These are phyloP conservation scores for Penicillium sp. DNA, from an alignment of 2,329 filamentous ascomycete species.

Conservation along the genomic window DNA sequence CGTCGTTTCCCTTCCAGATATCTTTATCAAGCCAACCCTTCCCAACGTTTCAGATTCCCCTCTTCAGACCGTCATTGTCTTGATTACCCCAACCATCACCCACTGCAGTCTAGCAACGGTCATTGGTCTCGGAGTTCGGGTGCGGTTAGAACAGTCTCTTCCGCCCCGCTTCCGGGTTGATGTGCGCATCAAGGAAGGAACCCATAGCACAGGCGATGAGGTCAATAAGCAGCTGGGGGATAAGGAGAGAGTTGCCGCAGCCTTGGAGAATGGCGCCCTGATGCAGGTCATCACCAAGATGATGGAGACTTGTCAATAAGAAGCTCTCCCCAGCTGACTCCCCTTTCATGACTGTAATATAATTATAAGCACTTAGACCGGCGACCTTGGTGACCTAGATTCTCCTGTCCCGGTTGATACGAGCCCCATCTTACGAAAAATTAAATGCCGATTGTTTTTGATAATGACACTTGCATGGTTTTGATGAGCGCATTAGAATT, in stretches of 20 bases:
- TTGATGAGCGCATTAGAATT: constrained; percentile 22
- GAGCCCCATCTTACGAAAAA: neutral
- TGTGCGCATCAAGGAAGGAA: constrained; percentile 91
- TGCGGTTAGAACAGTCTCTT: constrained; percentile 84
- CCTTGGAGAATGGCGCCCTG: constrained; percentile 88
- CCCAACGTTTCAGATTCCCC: constrained; percentile 56
- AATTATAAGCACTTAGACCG: neutral
- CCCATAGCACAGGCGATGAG: constrained; percentile 91
- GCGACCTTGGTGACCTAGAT: neutral
- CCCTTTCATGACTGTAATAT: neutral
- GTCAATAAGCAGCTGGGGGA: constrained; percentile 96
- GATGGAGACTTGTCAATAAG: constrained; percentile 77
- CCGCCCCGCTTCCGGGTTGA: constrained; percentile 91
- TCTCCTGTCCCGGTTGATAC: neutral
- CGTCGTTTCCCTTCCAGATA: constrained; percentile 94
- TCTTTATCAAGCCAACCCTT: constrained; percentile 72
- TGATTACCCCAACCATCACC: constrained; percentile 94
- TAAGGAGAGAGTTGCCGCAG: constrained; percentile 94
- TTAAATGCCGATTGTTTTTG: neutral
- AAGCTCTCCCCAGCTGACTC: neutral
- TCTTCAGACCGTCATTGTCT: constrained; percentile 75
- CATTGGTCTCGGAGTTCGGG: constrained; percentile 88
- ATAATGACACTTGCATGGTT: neutral
- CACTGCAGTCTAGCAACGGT: constrained; percentile 96
- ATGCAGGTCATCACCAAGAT: constrained; percentile 89